Percentiles rank a stretch among this genome's conserved stretches.
Conservation (phyloP, 1,284 basidiomycete species). For the Heterobasidion parviporum region DNA sequence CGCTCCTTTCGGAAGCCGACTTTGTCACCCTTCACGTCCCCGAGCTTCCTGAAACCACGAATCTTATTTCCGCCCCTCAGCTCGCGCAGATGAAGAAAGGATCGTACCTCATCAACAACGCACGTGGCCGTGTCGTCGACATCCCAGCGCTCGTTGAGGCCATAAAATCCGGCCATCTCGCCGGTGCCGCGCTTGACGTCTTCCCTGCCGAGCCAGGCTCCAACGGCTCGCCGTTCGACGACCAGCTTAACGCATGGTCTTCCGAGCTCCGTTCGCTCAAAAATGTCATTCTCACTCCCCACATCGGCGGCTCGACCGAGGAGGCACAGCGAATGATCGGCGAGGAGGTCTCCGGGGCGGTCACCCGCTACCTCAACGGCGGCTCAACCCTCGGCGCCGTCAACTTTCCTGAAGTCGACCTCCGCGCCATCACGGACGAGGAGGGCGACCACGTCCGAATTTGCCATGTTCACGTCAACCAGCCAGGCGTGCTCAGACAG, state of each 20-base stretch:
- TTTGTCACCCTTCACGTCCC: slow-evolving; percentile 97
- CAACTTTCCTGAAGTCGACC: slow-evolving; percentile 99
- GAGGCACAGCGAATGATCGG: slow-evolving; percentile 98
- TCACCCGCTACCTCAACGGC: slow-evolving; percentile 88
- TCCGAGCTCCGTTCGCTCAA: slow-evolving; percentile 64
- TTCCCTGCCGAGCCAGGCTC: slow-evolving; percentile 89
- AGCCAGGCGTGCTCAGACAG: slow-evolving; percentile 92
- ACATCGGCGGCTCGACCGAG: slow-evolving; percentile 98
- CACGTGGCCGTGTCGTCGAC: slow-evolving; percentile 92
- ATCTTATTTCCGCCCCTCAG: slow-evolving; percentile 81
- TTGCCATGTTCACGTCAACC: slow-evolving; percentile 95
- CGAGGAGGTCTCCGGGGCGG: slow-evolving; percentile 83
- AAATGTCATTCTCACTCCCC: slow-evolving; percentile 94
- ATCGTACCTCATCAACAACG: slow-evolving; percentile 96
- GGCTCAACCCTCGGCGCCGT: slow-evolving; percentile 89
- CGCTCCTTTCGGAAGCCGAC: slow-evolving; percentile 77
- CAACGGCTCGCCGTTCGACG: slow-evolving; percentile 84
- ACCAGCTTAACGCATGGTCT: slow-evolving; percentile 79
- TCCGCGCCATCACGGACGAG: slow-evolving; percentile 87
- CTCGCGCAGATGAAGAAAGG: slow-evolving; percentile 93
- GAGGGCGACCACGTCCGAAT: slow-evolving; percentile 79
- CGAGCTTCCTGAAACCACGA: slow-evolving; percentile 91
- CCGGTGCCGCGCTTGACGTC: slow-evolving; percentile 93
- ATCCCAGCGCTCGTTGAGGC: slow-evolving; percentile 85
- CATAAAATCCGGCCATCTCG: slow-evolving; percentile 79